Evolutionary conservation across 495 filamentous ascomycete species (phyloP).

Genomic region (Aspergillus avenaceus): DNA sequence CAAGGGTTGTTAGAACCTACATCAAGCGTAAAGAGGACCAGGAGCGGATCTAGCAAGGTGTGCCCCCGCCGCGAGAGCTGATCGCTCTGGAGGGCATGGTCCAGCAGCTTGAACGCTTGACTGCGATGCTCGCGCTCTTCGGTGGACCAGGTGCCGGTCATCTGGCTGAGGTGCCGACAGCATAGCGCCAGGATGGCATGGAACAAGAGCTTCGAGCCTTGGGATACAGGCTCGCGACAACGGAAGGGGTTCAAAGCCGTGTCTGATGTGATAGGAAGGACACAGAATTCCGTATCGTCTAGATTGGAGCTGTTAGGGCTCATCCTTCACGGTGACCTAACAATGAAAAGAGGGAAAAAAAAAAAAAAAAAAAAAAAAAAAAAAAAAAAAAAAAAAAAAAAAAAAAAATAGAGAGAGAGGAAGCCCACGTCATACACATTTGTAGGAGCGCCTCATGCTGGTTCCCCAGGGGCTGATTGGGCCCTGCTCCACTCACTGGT

Average conservation of each 20-base stretch:
- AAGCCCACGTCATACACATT: neutral
- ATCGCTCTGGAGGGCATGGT: slow-evolving; percentile 2
- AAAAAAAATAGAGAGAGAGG: too few species aligned
- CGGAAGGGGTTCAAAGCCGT: slow-evolving; percentile 14
- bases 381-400: too few species aligned
- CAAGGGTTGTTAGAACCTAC: slow-evolving; percentile 7
- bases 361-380: too few species aligned
- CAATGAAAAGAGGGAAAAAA: too few species aligned
- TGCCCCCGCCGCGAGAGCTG: neutral
- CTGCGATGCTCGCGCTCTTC: slow-evolving; percentile 10
- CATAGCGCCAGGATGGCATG: slow-evolving; percentile 19
- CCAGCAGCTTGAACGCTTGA: slow-evolving; percentile 14
- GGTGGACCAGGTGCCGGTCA: slow-evolving; percentile 1
- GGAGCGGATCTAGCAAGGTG: slow-evolving; percentile 11
- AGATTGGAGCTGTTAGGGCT: neutral
- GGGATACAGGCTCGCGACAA: slow-evolving; percentile 1
- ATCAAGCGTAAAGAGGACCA: slow-evolving; percentile 18
- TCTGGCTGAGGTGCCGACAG: slow-evolving; percentile 12
- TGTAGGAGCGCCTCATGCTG: slow-evolving; percentile 5
- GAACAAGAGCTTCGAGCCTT: slow-evolving; percentile 8
- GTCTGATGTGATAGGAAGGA: slow-evolving; percentile 15
- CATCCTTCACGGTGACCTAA: neutral
- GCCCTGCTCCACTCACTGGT: neutral
- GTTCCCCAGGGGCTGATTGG: neutral
- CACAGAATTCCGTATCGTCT: slow-evolving; percentile 20